These are phyloP conservation scores for Escovopsis sp. DNA, from an alignment of 2,329 filamentous ascomycete species.

Conservation along the genomic window DNA sequence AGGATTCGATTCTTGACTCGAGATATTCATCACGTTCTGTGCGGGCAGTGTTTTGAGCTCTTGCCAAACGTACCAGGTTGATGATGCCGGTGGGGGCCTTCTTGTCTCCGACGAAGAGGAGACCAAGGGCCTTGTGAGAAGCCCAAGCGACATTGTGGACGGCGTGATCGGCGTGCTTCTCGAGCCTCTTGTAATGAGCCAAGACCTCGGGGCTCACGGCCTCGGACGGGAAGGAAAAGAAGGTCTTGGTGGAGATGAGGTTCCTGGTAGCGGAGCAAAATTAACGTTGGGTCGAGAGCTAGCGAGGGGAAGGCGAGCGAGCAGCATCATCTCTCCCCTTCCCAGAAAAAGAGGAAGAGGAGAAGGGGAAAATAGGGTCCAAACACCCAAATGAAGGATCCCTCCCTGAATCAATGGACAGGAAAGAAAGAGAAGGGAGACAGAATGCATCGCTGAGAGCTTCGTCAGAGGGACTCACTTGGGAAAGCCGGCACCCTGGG, in stretches of 20 bases:
- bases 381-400: no score
- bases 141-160: conserved; percentile 81
- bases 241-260: conserved; percentile 80
- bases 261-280: conserved; percentile 37
- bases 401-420: background rate
- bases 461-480: conserved; percentile 79
- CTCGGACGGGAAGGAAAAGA: conserved; percentile 74
- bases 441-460: background rate
- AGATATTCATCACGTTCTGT: no score
- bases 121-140: conserved; percentile 83
- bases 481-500: conserved; percentile 60
- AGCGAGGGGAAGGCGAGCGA: no score
- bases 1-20: rapidly evolving
- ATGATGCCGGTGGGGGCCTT: conserved; percentile 65
- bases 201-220: conserved; percentile 61
- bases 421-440: background rate
- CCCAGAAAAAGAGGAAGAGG: no score
- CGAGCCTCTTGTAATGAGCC: conserved; percentile 63
- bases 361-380: no score
- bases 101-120: conserved; percentile 86
- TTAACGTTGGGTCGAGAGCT: no score
- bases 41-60: no score
- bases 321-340: no score
- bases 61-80: conserved; percentile 50
- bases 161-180: conserved; percentile 64